These are phyloP conservation scores for Cudoniella acicularis DNA, from an alignment of 495 filamentous ascomycete species.

Conservation along the genomic window DNA sequence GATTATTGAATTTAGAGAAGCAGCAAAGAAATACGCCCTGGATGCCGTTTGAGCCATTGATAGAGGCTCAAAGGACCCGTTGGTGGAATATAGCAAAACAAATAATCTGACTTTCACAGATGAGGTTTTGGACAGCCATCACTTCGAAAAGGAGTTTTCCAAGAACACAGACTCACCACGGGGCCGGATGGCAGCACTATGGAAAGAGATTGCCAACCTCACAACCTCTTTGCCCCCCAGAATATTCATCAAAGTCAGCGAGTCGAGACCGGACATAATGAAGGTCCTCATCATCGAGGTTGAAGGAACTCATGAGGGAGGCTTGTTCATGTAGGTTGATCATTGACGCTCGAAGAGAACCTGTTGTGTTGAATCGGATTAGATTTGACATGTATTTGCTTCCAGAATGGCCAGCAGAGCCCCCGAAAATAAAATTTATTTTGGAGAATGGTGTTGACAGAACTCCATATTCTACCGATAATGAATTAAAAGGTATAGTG, in stretches of 20 bases:
- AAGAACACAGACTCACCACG: background rate
- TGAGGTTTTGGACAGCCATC: constrained; percentile 17
- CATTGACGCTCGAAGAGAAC: background rate
- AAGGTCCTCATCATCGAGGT: constrained; percentile 58
- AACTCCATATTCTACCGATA: constrained; percentile 24
- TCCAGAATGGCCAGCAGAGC: constrained; percentile 41
- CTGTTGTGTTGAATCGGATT: background rate
- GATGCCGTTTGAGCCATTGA: background rate
- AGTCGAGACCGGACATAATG: constrained; percentile 50
- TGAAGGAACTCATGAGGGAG: constrained; percentile 53
- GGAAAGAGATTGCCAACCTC: constrained; percentile 49
- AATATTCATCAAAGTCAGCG: constrained; percentile 54
- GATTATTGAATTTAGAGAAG: constrained; percentile 15
- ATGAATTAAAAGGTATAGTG: no score
- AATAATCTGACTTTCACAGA: constrained; percentile 19
- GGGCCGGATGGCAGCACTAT: constrained; percentile 46
- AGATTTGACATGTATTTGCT: constrained; percentile 52
- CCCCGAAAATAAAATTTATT: constrained; percentile 48
- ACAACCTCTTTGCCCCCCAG: constrained; percentile 50
- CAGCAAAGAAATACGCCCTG: background rate
- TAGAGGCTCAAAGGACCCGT: background rate
- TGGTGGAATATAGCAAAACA: constrained; percentile 10
- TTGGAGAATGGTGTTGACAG: constrained; percentile 39
- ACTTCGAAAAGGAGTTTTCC: background rate
- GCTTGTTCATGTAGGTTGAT: constrained; percentile 47